A percentile compares a stretch with the other conserved stretches of the same genome.
Conservation (phyloP, 2,329 filamentous ascomycete genomes). For the Davidsoniella virescens region DNA sequence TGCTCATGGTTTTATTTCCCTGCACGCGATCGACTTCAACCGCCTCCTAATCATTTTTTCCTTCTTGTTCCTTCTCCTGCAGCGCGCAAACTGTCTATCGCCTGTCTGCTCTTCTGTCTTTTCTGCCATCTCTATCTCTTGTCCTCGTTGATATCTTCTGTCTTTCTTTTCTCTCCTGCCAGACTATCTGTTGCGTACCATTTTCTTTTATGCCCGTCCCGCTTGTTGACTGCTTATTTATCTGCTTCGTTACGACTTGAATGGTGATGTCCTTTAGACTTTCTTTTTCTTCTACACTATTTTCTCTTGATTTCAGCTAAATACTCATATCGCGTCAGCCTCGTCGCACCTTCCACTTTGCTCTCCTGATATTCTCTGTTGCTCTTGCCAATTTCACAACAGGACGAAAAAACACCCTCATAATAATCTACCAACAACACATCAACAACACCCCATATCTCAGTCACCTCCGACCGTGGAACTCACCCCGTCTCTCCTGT, state of each 20-base stretch:
- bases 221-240: too few relatives aligned
- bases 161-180: not conserved
- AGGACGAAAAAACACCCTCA: not conserved
- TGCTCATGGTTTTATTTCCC: not conserved
- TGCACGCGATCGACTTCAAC: not conserved
- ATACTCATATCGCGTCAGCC: not conserved
- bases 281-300: not conserved
- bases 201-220: not conserved
- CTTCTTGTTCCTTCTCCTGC: not conserved
- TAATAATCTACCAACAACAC: not conserved
- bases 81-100: not conserved
- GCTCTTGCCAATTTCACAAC: not conserved
- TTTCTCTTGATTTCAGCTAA: too few relatives aligned
- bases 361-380: not conserved
- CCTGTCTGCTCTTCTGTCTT: not conserved
- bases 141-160: not conserved
- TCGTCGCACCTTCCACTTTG: not conserved
- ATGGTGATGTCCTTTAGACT: constrained; percentile 10
- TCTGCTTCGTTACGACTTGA: constrained; percentile 7
- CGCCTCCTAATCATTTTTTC: not conserved
- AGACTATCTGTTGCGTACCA: not conserved
- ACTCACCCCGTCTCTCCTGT: too few relatives aligned
- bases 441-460: too few relatives aligned
- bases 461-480: too few relatives aligned
- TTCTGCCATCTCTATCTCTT: constrained; percentile 2